These are phyloP conservation scores for Afroboletus lepidellus DNA, from an alignment of 1,284 basidiomycete genomes.

Conservation along the genomic window DNA sequence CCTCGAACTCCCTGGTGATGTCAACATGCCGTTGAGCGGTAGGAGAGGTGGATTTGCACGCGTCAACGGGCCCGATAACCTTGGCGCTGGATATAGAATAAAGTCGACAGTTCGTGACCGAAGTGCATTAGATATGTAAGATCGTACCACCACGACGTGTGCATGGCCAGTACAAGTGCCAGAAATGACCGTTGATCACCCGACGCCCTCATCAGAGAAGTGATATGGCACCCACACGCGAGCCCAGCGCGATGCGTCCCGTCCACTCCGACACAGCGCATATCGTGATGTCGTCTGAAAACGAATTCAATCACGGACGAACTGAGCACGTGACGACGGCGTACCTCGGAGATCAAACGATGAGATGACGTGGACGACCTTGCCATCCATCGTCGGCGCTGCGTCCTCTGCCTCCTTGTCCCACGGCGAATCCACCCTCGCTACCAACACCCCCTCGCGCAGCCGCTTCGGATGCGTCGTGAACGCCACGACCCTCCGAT, in stretches of 20 bases:
- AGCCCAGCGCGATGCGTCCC: slow-evolving; percentile 25
- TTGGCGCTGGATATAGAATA: no score
- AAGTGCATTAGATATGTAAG: no score
- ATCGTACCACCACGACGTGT: no score
- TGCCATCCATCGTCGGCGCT: slow-evolving; percentile 32
- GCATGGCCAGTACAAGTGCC: no score
- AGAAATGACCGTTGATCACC: no score
- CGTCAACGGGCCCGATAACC: no score
- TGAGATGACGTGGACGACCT: slow-evolving; percentile 39
- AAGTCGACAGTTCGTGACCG: no score
- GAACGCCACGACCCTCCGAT: slow-evolving; percentile 26
- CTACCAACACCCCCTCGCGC: not conserved
- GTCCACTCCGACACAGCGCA: slow-evolving; percentile 31
- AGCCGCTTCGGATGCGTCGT: slow-evolving; percentile 19
- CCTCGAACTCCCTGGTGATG: not conserved
- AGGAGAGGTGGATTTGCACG: not conserved
- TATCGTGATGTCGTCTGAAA: slow-evolving; percentile 22
- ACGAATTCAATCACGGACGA: not conserved
- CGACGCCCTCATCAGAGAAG: no score
- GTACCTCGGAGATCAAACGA: slow-evolving; percentile 52
- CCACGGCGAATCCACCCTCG: not conserved
- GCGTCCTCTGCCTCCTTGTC: not conserved
- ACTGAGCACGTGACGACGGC: slow-evolving; percentile 1
- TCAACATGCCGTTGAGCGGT: not conserved
- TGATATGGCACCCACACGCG: slow-evolving; percentile 18